These are phyloP conservation scores for Helotiales sp. DNA, from an alignment of 2,329 filamentous ascomycete genomes.

Conservation along the genomic window DNA sequence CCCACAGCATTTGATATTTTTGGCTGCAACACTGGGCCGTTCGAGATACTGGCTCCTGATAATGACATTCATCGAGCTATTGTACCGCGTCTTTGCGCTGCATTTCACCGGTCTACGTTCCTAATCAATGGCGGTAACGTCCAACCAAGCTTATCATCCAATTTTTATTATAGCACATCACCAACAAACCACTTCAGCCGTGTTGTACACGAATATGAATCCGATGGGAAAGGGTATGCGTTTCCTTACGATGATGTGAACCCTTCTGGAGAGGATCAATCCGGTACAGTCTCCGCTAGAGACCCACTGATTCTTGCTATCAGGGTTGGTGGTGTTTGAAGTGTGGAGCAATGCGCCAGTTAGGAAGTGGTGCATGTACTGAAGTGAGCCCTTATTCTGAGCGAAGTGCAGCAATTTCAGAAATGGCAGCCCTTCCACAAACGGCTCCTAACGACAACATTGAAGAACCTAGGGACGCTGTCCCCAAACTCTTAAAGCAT, in stretches of 20 bases:
- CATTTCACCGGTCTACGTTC: background rate
- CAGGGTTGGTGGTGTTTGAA: background rate
- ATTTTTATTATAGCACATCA: background rate
- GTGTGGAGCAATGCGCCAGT: background rate
- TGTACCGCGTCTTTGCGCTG: conserved; percentile 8
- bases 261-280: conserved; percentile 1
- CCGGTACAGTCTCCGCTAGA: conserved; percentile 1
- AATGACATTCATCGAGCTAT: background rate
- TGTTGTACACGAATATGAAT: conserved; percentile 2
- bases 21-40: conserved; percentile 2
- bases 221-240: background rate
- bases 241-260: conserved; percentile 11
- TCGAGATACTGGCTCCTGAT: background rate
- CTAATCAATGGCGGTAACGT: background rate
- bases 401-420: background rate
- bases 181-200: conserved; percentile 5
- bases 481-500: too few species aligned
- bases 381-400: background rate
- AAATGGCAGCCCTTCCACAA: background rate
- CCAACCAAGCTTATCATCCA: background rate
- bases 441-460: too few species aligned
- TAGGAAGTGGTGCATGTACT: background rate
- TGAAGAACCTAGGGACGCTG: too few species aligned
- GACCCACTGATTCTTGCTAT: conserved; percentile 7
- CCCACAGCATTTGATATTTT: conserved; percentile 3